These are phyloP conservation scores for Uronychia setigera DNA, from an alignment of 73 alveolate genomes.

Conservation along the genomic window DNA sequence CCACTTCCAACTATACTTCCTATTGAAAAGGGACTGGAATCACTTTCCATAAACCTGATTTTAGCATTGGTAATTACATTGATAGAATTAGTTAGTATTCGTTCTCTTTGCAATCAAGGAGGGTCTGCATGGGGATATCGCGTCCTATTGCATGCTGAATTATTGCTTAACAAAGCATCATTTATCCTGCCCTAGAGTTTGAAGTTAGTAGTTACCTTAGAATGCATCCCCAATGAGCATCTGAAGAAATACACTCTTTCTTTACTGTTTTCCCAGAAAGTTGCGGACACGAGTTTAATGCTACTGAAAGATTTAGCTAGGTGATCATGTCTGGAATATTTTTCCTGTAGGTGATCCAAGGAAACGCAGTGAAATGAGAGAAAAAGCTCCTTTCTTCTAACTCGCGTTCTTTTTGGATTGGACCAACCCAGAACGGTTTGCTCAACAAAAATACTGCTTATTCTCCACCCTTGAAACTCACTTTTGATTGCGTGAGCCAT, in stretches of 20 bases:
- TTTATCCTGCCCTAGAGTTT: conserved; percentile 33
- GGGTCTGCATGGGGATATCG: neutral
- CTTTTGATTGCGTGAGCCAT: neutral
- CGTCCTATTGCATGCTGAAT: conserved; percentile 22
- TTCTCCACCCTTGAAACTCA: neutral
- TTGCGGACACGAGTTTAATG: neutral
- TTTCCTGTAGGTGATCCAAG: neutral
- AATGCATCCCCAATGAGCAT: conserved; percentile 50
- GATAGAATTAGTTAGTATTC: neutral
- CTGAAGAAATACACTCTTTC: conserved; percentile 2
- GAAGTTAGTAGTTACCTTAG: conserved; percentile 11
- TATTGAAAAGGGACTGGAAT: conserved; percentile 28
- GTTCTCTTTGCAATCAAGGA: neutral
- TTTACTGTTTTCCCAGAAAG: neutral
- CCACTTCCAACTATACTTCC: conserved; percentile 22
- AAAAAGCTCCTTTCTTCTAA: neutral
- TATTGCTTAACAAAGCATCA: conserved; percentile 34
- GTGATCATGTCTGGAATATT: neutral
- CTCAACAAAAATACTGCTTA: neutral
- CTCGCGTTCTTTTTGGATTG: neutral
- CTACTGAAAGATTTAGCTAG: neutral
- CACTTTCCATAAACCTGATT: neutral
- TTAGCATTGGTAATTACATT: neutral
- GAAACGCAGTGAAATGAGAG: neutral
- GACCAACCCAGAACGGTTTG: neutral